Conservation (phyloP, 768 basidiomycete species). For the Albatrellus ellisii region DNA sequence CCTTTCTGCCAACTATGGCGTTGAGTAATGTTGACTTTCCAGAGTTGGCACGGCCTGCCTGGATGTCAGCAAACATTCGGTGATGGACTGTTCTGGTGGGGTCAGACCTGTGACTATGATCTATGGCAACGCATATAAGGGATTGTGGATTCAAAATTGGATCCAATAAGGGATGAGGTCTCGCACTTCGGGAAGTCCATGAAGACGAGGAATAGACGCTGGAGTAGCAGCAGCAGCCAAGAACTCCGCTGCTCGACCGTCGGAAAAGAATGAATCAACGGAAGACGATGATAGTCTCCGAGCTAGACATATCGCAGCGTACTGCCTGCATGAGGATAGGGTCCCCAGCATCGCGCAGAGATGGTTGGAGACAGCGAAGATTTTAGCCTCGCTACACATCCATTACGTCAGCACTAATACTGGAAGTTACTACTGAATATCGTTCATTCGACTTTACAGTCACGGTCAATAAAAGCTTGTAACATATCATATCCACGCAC, state of each 20-base stretch:
- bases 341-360: not conserved
- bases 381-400: not conserved
- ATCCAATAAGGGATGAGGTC: not conserved
- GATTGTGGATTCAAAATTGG: not conserved
- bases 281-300: not conserved
- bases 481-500: not conserved
- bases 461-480: too few species aligned
- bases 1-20: slow-evolving; percentile 43
- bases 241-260: slow-evolving; percentile 8
- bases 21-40: slow-evolving; percentile 71
- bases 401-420: too few species aligned
- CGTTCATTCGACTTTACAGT: too few species aligned
- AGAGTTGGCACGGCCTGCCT: slow-evolving; percentile 61
- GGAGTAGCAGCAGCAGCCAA: slow-evolving; percentile 11
- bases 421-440: too few species aligned
- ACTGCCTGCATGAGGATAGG: not conserved
- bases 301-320: not conserved
- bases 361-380: not conserved
- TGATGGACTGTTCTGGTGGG: not conserved
- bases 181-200: slow-evolving; percentile 15
- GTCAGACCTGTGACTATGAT: slow-evolving; percentile 12
- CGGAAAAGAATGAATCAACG: not conserved
- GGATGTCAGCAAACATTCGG: slow-evolving; percentile 1
- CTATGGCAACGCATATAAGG: slow-evolving; percentile 3
- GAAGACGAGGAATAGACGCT: slow-evolving; percentile 7